A percentile compares a stretch with the other conserved stretches of the same genome.
These are phyloP conservation scores for Oryza coarctata DNA, from an alignment of 176 grass and related monocot genomes.

Conservation along the genomic window DNA sequence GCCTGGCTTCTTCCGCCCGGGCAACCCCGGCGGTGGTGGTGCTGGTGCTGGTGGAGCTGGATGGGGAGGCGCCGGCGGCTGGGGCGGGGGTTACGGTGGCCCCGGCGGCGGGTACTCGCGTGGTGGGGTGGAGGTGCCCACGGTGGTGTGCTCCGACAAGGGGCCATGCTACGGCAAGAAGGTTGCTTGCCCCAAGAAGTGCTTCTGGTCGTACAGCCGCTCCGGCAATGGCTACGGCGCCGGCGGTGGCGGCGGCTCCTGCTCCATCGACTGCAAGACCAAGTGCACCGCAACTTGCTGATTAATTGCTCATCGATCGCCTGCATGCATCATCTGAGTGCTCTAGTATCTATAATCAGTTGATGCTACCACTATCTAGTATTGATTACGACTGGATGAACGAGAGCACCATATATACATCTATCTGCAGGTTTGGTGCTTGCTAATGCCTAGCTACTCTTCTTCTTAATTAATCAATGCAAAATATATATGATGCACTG, in stretches of 20 bases:
- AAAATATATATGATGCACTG: too few species aligned
- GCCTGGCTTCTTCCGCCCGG: constrained; percentile 16
- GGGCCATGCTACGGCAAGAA: constrained; percentile 65
- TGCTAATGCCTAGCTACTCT: too few species aligned
- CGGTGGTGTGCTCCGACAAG: constrained; percentile 62
- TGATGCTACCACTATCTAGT: too few species aligned
- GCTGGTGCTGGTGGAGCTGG: too few species aligned
- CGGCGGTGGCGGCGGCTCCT: constrained; percentile 67
- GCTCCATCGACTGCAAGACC: constrained; percentile 81
- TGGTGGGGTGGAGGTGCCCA: constrained; percentile 53
- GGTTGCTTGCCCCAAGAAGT: constrained; percentile 55
- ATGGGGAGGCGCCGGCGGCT: constrained; percentile 45
- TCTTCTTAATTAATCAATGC: too few species aligned
- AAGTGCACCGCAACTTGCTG: constrained; percentile 63
- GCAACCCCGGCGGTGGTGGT: not conserved
- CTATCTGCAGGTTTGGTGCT: too few species aligned
- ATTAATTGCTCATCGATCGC: not conserved
- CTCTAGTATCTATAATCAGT: too few species aligned
- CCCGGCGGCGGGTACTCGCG: constrained; percentile 39
- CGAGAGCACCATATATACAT: too few species aligned
- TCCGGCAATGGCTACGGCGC: constrained; percentile 57
- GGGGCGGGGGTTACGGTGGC: constrained; percentile 54
- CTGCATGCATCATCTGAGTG: too few species aligned
- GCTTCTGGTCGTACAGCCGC: constrained; percentile 65
- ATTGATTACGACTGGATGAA: not conserved